These are phyloP conservation scores for Eleusine coracana DNA, from an alignment of 176 grass and related monocot genomes.

Conservation along the genomic window DNA sequence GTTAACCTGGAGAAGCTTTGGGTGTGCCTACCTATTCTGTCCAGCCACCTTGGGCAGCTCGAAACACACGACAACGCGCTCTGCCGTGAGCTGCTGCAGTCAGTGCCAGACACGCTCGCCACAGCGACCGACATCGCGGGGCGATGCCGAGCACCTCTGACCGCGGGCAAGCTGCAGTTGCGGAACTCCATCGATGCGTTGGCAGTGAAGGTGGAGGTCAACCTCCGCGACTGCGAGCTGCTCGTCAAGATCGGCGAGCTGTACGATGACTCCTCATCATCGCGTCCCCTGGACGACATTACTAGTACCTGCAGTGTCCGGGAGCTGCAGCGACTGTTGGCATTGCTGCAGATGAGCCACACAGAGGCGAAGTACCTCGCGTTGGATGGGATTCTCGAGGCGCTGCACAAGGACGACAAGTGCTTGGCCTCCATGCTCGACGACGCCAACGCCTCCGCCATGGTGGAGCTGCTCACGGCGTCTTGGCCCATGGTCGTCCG, in stretches of 20 bases:
- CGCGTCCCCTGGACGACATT: conserved; percentile 2
- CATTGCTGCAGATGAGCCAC: conserved; percentile 85
- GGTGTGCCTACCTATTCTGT: conserved; percentile 72
- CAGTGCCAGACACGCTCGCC: conserved; percentile 55
- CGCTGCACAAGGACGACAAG: conserved; percentile 78
- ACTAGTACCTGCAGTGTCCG: conserved; percentile 46
- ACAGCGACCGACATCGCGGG: conserved; percentile 60
- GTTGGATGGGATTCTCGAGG: conserved; percentile 71
- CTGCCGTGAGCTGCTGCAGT: conserved; percentile 76
- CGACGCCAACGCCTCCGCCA: conserved; percentile 72
- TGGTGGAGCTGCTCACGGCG: conserved; percentile 77
- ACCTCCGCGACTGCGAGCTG: conserved; percentile 79
- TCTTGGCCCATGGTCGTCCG: conserved; percentile 59
- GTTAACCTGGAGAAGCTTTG: conserved; percentile 64
- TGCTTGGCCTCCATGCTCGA: conserved; percentile 65
- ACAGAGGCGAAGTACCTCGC: conserved; percentile 81
- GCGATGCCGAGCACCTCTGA: conserved; percentile 39
- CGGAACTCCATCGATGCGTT: conserved; percentile 90
- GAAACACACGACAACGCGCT: conserved; percentile 59
- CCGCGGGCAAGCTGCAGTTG: conserved; percentile 73
- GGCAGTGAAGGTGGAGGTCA: conserved; percentile 81
- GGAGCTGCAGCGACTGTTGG: conserved; percentile 57
- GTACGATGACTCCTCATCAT: conserved; percentile 50
- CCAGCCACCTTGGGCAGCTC: conserved; percentile 78
- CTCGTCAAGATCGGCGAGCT: conserved; percentile 90